These are phyloP conservation scores for Sclerotinia trifoliorum DNA, from an alignment of 2,329 filamentous ascomycete species.

Conservation along the genomic window DNA sequence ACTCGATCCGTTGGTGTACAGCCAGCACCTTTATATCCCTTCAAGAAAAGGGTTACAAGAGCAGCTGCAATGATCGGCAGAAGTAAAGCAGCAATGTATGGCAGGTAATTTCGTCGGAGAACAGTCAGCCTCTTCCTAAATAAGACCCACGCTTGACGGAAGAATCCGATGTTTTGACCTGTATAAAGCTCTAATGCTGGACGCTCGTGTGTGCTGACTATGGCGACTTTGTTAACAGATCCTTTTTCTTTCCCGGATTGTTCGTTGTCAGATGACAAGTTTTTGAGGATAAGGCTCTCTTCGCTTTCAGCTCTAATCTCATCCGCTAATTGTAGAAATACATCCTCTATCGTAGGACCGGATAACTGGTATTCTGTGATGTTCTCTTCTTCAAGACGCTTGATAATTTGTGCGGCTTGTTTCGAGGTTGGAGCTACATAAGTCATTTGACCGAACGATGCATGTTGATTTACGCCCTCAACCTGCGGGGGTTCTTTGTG, in stretches of 20 bases:
- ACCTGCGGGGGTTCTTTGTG: slow-evolving; percentile 50
- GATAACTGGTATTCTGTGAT: slow-evolving; percentile 80
- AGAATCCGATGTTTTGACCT: slow-evolving; percentile 67
- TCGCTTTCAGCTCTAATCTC: slow-evolving; percentile 62
- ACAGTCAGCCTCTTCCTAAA: slow-evolving; percentile 77
- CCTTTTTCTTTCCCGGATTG: slow-evolving; percentile 35
- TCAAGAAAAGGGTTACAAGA: slow-evolving; percentile 74
- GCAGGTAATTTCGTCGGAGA: slow-evolving; percentile 73
- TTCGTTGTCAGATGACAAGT: slow-evolving; percentile 22
- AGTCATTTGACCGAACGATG: slow-evolving; percentile 67
- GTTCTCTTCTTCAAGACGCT: slow-evolving; percentile 62
- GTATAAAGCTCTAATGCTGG: slow-evolving; percentile 58
- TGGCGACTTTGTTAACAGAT: slow-evolving; percentile 23
- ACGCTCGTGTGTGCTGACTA: slow-evolving; percentile 19
- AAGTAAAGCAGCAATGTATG: slow-evolving; percentile 70
- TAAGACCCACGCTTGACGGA: slow-evolving; percentile 69
- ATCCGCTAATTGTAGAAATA: slow-evolving; percentile 82
- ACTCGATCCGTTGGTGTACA: slow-evolving; percentile 54
- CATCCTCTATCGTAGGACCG: slow-evolving; percentile 88
- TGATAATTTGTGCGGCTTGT: slow-evolving; percentile 70
- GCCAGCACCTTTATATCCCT: slow-evolving; percentile 50
- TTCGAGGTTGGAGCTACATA: slow-evolving; percentile 70
- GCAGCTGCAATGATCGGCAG: slow-evolving; percentile 79
- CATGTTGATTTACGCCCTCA: slow-evolving; percentile 55
- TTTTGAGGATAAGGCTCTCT: slow-evolving; percentile 23